A percentile compares a stretch with the other conserved stretches of the same genome.
phyloP scores from a whole-genome alignment of 345 rosid genomes.

The Syzygium grande region DNA sequence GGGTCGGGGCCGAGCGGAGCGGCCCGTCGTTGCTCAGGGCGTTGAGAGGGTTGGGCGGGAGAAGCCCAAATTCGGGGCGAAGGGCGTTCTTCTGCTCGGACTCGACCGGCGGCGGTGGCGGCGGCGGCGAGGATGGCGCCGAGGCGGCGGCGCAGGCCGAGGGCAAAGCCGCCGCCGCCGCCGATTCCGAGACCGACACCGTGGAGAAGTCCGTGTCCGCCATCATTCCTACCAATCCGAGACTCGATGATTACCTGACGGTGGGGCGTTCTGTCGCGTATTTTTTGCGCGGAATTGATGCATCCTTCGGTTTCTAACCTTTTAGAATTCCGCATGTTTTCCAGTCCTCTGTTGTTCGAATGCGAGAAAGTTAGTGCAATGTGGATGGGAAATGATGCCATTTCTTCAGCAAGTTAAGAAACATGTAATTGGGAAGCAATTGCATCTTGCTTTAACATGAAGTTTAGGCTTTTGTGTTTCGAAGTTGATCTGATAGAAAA shows the following conservation, averaged over 20 bases:
- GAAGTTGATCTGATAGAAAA: background rate
- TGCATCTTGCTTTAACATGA: background rate
- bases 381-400: background rate
- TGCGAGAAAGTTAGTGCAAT: background rate
- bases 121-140: background rate
- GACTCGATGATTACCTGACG: slow-evolving; percentile 88
- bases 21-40: slow-evolving; percentile 31
- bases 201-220: slow-evolving; percentile 70
- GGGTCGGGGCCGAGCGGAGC: slow-evolving; percentile 9
- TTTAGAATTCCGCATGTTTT: background rate
- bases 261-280: slow-evolving; percentile 14
- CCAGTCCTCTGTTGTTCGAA: background rate
- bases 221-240: slow-evolving; percentile 64
- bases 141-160: slow-evolving; percentile 26
- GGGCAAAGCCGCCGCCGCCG: slow-evolving; percentile 25
- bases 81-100: slow-evolving; percentile 75
- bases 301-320: background rate
- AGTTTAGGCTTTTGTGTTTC: background rate
- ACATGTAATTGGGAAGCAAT: background rate
- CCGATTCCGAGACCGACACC: slow-evolving; percentile 31
- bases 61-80: slow-evolving; percentile 17
- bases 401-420: background rate
- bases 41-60: slow-evolving; percentile 26
- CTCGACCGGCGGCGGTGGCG: slow-evolving; percentile 30
- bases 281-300: background rate